Conservation (phyloP, 78 protist genomes). For the Dictyostelium intermedium region DNA sequence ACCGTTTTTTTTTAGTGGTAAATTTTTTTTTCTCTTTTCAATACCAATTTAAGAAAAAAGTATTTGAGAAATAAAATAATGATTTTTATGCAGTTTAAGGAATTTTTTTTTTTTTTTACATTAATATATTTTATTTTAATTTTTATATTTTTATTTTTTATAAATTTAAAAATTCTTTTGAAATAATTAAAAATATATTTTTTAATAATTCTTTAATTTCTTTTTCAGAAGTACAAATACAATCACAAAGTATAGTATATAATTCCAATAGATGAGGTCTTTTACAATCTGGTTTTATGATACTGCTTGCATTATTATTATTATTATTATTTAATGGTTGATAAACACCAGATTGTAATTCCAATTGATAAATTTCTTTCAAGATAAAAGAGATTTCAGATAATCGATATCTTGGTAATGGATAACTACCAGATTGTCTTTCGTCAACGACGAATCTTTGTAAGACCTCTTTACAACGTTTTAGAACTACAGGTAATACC, state of each 20-base stretch:
- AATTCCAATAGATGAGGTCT: constrained; percentile 70
- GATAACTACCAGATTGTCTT: constrained; percentile 62
- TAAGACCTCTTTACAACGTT: constrained; percentile 54
- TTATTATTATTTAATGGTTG: neutral
- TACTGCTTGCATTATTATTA: too few relatives aligned
- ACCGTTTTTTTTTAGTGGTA: too few relatives aligned
- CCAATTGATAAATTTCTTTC: constrained; percentile 26
- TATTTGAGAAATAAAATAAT: too few relatives aligned
- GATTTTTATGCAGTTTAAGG: too few relatives aligned
- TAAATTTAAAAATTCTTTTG: constrained; percentile 32
- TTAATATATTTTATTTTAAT: constrained; percentile 10
- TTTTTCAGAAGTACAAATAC: constrained; percentile 70
- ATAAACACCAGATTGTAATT: constrained; percentile 61
- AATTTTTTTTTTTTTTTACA: neutral
- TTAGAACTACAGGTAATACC: constrained; percentile 49
- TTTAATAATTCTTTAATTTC: constrained; percentile 60
- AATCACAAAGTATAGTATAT: constrained; percentile 59
- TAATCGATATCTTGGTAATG: constrained; percentile 46
- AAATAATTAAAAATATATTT: constrained; percentile 46
- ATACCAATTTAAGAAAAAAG: too few relatives aligned
- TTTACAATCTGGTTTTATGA: neutral
- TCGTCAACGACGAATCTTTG: constrained; percentile 51
- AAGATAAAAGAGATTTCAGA: constrained; percentile 55
- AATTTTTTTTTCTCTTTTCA: too few relatives aligned
- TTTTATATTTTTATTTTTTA: neutral